Evolutionary conservation across 441 rosid species (phyloP).

Genomic region (Arabidopsis lyrata): DNA sequence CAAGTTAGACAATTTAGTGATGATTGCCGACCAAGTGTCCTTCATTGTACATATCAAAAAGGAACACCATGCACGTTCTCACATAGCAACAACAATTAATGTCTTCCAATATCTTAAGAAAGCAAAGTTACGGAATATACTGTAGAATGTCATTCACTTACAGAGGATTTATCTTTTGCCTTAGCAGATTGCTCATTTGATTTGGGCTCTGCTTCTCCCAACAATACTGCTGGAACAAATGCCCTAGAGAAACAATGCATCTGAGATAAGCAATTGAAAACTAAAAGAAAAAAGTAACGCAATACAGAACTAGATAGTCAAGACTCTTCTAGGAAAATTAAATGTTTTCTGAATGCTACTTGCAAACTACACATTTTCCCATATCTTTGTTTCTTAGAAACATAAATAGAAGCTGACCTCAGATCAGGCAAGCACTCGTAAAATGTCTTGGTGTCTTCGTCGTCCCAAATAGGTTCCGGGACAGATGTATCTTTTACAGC

Average conservation of each 20-base stretch:
- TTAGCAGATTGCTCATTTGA: slow-evolving; percentile 77
- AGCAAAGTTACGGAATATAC: slow-evolving; percentile 10
- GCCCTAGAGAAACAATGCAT: slow-evolving; percentile 64
- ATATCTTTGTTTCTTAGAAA: slow-evolving; percentile 20
- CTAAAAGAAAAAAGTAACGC: background rate
- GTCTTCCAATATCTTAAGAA: slow-evolving; percentile 30
- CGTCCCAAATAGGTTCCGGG: slow-evolving; percentile 96
- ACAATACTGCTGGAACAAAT: slow-evolving; percentile 97
- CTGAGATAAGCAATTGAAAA: slow-evolving; percentile 15
- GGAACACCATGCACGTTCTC: slow-evolving; percentile 15
- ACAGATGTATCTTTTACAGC: slow-evolving; percentile 80
- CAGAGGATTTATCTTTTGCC: slow-evolving; percentile 74
- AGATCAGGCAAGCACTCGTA: slow-evolving; percentile 98
- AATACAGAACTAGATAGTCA: slow-evolving; percentile 30
- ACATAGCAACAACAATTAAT: slow-evolving; percentile 25
- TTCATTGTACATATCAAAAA: slow-evolving; percentile 16
- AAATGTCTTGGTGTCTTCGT: slow-evolving; percentile 96
- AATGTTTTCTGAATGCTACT: slow-evolving; percentile 25
- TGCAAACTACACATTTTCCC: slow-evolving; percentile 23
- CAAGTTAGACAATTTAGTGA: slow-evolving; percentile 10
- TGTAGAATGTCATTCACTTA: slow-evolving; percentile 56
- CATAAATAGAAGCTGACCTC: slow-evolving; percentile 65
- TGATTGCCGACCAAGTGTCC: slow-evolving; percentile 20
- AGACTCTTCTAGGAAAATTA: slow-evolving; percentile 14
- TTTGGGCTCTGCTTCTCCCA: slow-evolving; percentile 94